phyloP scores from a whole-genome alignment of 176 grass and related monocot genomes.

The Metroxylon sagu region DNA sequence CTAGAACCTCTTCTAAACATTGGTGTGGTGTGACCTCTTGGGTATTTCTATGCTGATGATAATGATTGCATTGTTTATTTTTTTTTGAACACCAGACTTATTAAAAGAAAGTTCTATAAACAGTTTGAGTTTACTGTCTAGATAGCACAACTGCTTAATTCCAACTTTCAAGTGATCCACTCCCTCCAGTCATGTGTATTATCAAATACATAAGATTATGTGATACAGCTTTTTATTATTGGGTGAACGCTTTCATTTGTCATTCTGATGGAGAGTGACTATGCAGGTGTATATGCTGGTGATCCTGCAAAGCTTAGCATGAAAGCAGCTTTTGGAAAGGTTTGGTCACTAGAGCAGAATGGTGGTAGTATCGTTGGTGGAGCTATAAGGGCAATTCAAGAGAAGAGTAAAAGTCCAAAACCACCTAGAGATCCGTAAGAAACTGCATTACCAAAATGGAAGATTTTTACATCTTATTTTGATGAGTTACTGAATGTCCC shows the following conservation, averaged over 20 bases:
- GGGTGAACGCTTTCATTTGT: background rate
- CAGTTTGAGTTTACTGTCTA: too few relatives aligned
- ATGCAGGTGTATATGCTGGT: constrained; percentile 80
- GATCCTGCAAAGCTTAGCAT: constrained; percentile 88
- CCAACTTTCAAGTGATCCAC: too few relatives aligned
- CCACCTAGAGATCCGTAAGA: constrained; percentile 65
- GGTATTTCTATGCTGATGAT: too few relatives aligned
- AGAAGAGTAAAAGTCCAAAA: constrained; percentile 51
- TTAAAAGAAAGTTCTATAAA: too few relatives aligned
- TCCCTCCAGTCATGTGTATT: too few relatives aligned
- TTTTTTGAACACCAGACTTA: too few relatives aligned
- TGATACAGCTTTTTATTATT: too few relatives aligned
- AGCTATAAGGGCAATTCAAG: constrained; percentile 88
- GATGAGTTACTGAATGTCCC: background rate
- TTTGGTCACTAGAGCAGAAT: constrained; percentile 70
- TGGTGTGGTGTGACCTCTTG: too few relatives aligned
- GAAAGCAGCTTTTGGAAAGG: constrained; percentile 94
- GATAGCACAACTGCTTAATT: too few relatives aligned
- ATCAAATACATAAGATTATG: too few relatives aligned
- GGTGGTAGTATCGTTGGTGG: constrained; percentile 89
- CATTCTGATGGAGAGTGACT: background rate
- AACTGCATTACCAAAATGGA: background rate
- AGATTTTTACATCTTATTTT: constrained; percentile 5
- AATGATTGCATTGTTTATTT: too few relatives aligned
- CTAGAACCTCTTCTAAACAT: too few relatives aligned